These are phyloP conservation scores for Xylaria sp. DNA, from an alignment of 2,329 filamentous ascomycete genomes.

Conservation along the genomic window DNA sequence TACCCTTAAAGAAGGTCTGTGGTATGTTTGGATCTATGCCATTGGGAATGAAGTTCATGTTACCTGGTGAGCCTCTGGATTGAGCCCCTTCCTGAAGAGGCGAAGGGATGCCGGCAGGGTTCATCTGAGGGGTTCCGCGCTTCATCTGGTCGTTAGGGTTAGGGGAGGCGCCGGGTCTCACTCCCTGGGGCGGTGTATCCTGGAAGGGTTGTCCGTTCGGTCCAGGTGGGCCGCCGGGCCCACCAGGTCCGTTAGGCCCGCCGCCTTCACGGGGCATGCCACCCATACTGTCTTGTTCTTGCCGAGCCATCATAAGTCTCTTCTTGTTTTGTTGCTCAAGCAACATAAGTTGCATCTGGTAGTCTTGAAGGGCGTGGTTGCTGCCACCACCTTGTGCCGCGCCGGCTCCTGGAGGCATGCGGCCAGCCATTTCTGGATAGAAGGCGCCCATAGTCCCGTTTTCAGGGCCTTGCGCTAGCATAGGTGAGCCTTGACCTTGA, in stretches of 20 bases:
- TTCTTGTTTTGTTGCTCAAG: conserved; percentile 90
- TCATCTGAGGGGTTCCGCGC: conserved; percentile 76
- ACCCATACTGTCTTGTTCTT: conserved; percentile 73
- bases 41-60: conserved; percentile 67
- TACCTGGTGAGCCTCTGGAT: conserved; percentile 69
- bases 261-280: conserved; percentile 57
- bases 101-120: conserved; percentile 70
- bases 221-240: conserved; percentile 52
- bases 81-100: conserved; percentile 72
- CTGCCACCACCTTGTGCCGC: conserved; percentile 58
- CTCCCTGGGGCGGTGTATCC: conserved; percentile 72
- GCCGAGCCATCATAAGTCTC: conserved; percentile 80
- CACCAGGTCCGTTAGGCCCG: conserved; percentile 53
- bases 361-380: conserved; percentile 84
- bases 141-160: conserved; percentile 82
- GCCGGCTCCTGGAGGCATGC: conserved; percentile 62
- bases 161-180: conserved; percentile 72
- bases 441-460: conserved; percentile 60
- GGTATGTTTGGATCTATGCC: conserved; percentile 67
- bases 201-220: conserved; percentile 69
- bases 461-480: conserved; percentile 78
- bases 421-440: conserved; percentile 66
- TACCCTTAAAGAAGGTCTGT: conserved; percentile 63
- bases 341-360: conserved; percentile 88
- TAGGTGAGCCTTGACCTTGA: conserved; percentile 78